A percentile compares a stretch with the other conserved stretches of the same genome.
These are phyloP conservation scores for Bacterosira constricta DNA, from an alignment of 108 stramenopile species.

Conservation along the genomic window DNA sequence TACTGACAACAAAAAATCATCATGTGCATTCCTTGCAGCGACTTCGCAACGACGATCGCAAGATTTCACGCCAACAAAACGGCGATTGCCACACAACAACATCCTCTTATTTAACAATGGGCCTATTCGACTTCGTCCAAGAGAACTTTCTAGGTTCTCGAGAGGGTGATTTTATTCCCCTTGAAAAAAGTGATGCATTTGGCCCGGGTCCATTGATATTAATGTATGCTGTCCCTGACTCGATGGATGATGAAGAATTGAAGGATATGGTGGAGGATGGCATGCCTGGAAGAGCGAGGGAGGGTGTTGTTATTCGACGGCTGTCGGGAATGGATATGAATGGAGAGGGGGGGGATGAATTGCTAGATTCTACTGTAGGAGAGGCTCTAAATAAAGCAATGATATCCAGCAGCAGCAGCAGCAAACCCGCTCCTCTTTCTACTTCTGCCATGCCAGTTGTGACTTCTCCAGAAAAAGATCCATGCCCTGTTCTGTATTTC, in stretches of 20 bases:
- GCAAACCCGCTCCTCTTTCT: background rate
- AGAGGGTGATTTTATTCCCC: conserved; percentile 62
- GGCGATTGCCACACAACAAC: too few species aligned
- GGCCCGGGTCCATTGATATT: conserved; percentile 75
- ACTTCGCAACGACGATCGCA: too few species aligned
- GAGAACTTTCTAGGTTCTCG: conserved; percentile 30
- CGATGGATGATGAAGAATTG: conserved; percentile 62
- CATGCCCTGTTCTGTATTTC: conserved; percentile 64
- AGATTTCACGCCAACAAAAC: too few species aligned
- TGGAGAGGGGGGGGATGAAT: conserved; percentile 6
- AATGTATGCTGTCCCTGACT: conserved; percentile 61
- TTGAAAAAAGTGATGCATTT: conserved; percentile 41
- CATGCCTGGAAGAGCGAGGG: conserved; percentile 43
- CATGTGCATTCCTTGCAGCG: too few species aligned
- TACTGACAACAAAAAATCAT: too few species aligned
- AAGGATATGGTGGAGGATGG: conserved; percentile 70
- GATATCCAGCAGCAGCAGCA: background rate
- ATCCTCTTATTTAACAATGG: conserved; percentile 1
- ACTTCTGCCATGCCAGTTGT: background rate
- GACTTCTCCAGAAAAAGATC: background rate
- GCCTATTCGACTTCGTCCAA: conserved; percentile 40
- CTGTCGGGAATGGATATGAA: conserved; percentile 20
- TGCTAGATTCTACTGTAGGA: conserved; percentile 52
- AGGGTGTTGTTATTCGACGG: conserved; percentile 39
- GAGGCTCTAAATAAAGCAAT: conserved; percentile 47